Conservation (phyloP, 805 yeast species). For the Saccharomycopsis oosterbeekiorum region DNA sequence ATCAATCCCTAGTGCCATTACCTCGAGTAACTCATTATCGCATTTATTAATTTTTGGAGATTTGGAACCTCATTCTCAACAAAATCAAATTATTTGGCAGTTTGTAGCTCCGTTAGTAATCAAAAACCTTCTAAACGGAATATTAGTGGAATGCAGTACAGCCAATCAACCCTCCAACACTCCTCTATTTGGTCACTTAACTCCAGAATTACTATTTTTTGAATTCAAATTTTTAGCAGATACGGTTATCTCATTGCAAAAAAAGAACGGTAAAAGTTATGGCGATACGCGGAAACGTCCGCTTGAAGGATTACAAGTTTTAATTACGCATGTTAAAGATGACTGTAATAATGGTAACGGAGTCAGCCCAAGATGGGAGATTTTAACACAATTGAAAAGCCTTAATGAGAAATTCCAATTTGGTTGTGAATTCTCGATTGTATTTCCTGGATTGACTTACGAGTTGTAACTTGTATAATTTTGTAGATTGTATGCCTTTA, state of each 20-base stretch:
- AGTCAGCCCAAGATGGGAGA: constrained; percentile 48
- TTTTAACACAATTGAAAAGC: constrained; percentile 39
- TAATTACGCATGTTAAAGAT: constrained; percentile 49
- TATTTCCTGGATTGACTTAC: constrained; percentile 46
- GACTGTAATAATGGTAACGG: constrained; percentile 18
- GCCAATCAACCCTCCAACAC: constrained; percentile 34
- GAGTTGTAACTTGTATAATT: constrained; percentile 2
- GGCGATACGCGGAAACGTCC: constrained; percentile 5
- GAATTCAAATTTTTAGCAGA: constrained; percentile 37
- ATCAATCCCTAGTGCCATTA: constrained; percentile 23
- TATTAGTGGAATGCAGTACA: constrained; percentile 74
- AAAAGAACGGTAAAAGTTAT: too few relatives aligned
- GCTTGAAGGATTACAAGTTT: constrained; percentile 21
- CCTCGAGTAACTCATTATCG: constrained; percentile 6
- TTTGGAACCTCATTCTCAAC: constrained; percentile 56
- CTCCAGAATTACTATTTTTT: constrained; percentile 50
- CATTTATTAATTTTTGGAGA: constrained; percentile 70
- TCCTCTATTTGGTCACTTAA: constrained; percentile 70
- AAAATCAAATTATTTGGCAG: constrained; percentile 41
- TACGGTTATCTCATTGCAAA: not conserved
- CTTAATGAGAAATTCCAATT: constrained; percentile 30
- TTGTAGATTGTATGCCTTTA: not conserved
- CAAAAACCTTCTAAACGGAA: constrained; percentile 34
- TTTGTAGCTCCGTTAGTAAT: constrained; percentile 38
- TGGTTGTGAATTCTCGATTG: constrained; percentile 40